Evolutionary conservation across 345 rosid genomes (phyloP), one percentile per base, ranked within the genome.

Genomic region (Microcos paniculata): DNA sequence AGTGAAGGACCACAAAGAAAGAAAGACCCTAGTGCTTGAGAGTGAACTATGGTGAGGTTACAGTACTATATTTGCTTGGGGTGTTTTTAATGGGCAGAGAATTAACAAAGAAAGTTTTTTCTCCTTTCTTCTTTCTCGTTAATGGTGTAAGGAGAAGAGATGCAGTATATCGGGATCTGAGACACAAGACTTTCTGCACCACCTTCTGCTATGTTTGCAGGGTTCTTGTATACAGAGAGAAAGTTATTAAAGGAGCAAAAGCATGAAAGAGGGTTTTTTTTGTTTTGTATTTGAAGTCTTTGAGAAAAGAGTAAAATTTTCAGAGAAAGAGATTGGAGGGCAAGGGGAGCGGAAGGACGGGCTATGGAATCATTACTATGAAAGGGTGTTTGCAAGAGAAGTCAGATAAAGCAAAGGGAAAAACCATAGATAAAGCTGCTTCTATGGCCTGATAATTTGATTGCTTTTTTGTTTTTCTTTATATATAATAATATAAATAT

Each of bases 131-230:
- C 6, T 1, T 3, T 82, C 71, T 73, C 65, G 80, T 70, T 77
- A 74, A 59, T 76, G 56, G 73, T 38, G 86, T 76, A 19, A 65
- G 16, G 49, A n/a, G n/a, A n/a, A 72, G 46, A 59, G 67, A 52
- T 42, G 56, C 63, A 45, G 58, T 35, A 62, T 79, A 66, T 87
- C 80, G 91, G 91, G 91, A 88, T 88, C 87, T 70, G 89, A 78
- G 76, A 79, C 79, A 70, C 80, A 64, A 74, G 70, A 78, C 86
- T 84, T 82, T 80, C 86, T 87, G 90, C 51, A 81, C 81, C 76
- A 58, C 40, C 57, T 53, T 62, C 87, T 80, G 85, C 43, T 28
- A 70, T 77, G 15, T 70, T 62, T 78, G 77, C 80, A 80, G 81
- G 72, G 71, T 73, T 75, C 31, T 70, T 70, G 62, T 35, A 57